Conservation (phyloP, 345 rosid species). For the Erucastrum elatum region DNA sequence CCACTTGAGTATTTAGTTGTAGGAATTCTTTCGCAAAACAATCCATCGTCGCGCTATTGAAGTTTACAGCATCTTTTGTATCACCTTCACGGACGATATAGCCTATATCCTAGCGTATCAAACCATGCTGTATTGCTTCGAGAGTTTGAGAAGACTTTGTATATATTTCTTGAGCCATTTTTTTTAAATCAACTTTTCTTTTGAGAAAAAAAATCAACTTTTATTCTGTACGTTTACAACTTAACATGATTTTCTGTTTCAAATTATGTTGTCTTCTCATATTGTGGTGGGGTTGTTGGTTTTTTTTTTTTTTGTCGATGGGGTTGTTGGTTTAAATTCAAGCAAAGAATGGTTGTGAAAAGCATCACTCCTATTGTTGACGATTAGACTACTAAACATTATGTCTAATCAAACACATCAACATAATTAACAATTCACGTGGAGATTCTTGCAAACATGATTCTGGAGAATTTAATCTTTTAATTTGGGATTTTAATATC, state of each 20-base stretch:
- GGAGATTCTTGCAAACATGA: background rate
- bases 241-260: background rate
- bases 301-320: too few species aligned
- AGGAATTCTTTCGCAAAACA: background rate
- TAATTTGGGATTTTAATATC: background rate
- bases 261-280: background rate
- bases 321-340: background rate
- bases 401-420: background rate
- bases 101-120: too few species aligned
- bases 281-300: conserved; percentile 1
- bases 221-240: background rate
- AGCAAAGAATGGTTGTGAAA: background rate
- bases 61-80: background rate
- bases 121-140: background rate
- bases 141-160: background rate
- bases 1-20: background rate
- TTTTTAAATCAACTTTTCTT: background rate
- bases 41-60: background rate
- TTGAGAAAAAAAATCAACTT: background rate
- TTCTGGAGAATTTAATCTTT: background rate
- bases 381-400: background rate
- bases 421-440: background rate
- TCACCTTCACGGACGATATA: too few species aligned
- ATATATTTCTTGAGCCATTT: background rate
- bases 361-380: background rate